Evolutionary conservation across 1,284 basidiomycete genomes (phyloP).

Genomic region (Rhodofomes roseus): DNA sequence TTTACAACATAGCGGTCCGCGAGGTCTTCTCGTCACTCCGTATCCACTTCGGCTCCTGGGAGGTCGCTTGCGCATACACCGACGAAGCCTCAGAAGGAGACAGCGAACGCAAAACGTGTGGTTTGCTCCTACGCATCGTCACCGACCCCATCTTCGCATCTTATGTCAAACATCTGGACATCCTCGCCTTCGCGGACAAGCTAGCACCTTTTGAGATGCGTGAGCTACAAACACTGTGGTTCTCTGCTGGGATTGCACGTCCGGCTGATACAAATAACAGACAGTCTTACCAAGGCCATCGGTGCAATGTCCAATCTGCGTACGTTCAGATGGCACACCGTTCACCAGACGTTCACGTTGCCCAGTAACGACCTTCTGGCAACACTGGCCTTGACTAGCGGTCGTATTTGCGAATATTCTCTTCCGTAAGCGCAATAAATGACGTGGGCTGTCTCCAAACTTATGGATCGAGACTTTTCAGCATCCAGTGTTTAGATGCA

Average conservation of each 20-base stretch:
- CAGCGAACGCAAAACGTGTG: neutral
- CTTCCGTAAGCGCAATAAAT: neutral
- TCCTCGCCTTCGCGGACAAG: neutral
- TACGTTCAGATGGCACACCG: neutral
- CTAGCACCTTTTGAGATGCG: neutral
- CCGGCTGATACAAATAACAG: neutral
- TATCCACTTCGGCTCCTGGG: neutral
- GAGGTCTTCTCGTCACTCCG: neutral
- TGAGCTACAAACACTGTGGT: neutral
- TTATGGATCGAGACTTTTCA: neutral
- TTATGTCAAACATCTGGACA: neutral
- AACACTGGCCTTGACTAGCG: neutral
- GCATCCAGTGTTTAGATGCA: neutral
- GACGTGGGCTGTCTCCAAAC: neutral
- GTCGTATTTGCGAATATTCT: neutral
- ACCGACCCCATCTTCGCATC: neutral
- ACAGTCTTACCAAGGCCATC: neutral
- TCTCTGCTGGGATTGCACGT: no score
- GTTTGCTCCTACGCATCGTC: neutral
- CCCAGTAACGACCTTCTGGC: neutral
- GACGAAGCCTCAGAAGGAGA: neutral
- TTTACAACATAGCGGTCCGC: neutral
- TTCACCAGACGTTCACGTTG: neutral
- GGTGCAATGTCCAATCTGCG: neutral
- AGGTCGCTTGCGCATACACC: neutral